Conservation (phyloP, 2,329 filamentous ascomycete species). For the Cercospora zeae-maydis region DNA sequence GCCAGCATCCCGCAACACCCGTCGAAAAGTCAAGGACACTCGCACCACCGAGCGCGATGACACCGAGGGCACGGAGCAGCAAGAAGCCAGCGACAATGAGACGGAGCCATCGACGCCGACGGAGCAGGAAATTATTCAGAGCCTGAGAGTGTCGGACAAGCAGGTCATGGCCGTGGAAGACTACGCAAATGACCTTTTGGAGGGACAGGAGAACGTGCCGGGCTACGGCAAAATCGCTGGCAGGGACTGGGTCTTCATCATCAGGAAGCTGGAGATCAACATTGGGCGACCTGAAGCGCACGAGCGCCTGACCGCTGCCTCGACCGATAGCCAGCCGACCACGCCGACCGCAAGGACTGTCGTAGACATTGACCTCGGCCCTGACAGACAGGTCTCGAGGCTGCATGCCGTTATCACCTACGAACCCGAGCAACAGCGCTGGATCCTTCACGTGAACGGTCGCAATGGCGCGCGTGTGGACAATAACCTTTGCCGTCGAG, state of each 20-base stretch:
- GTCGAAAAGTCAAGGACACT: constrained; percentile 37
- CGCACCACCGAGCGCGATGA: constrained; percentile 34
- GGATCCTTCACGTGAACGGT: constrained; percentile 83
- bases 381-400: constrained; percentile 50
- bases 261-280: constrained; percentile 69
- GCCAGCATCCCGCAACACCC: constrained; percentile 30
- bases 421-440: constrained; percentile 52
- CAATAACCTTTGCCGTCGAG: constrained; percentile 65
- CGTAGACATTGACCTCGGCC: constrained; percentile 78
- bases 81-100: constrained; percentile 39
- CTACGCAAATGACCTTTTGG: constrained; percentile 53
- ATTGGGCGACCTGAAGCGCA: constrained; percentile 62
- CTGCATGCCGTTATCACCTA: constrained; percentile 50
- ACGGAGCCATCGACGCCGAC: constrained; percentile 37
- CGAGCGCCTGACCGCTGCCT: constrained; percentile 27
- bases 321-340: constrained; percentile 24
- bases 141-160: constrained; percentile 45
- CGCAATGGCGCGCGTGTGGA: constrained; percentile 89
- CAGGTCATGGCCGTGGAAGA: constrained; percentile 55
- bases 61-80: constrained; percentile 40
- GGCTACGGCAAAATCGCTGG: constrained; percentile 82
- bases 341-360: constrained; percentile 40
- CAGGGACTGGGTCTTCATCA: constrained; percentile 79
- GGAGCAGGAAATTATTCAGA: constrained; percentile 44
- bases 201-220: constrained; percentile 45